These are phyloP conservation scores for Ceratobasidium theobromae DNA, from an alignment of 1,284 basidiomycete species.

Conservation along the genomic window DNA sequence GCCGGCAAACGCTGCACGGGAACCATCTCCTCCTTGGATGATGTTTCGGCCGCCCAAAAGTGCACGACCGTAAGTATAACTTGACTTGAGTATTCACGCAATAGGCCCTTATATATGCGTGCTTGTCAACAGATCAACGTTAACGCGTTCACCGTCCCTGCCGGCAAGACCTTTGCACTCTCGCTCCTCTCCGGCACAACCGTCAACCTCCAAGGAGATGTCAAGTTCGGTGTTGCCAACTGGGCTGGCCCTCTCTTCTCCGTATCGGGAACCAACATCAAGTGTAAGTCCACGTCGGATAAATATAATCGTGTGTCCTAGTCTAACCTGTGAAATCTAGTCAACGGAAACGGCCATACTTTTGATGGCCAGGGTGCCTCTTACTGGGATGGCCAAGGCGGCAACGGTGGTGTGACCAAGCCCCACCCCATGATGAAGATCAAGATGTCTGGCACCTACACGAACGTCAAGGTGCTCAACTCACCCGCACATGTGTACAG, in stretches of 20 bases:
- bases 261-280: slow-evolving; percentile 45
- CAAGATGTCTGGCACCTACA: slow-evolving; percentile 54
- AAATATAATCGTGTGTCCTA: not conserved
- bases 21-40: slow-evolving; percentile 35
- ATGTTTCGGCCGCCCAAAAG: slow-evolving; percentile 34
- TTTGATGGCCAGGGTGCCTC: slow-evolving; percentile 52
- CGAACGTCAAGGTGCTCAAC: slow-evolving; percentile 50
- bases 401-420: slow-evolving; percentile 46
- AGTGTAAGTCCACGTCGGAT: slow-evolving; percentile 43
- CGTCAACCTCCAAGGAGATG: slow-evolving; percentile 54
- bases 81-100: not conserved
- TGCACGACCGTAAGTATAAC: slow-evolving; percentile 33
- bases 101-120: not conserved
- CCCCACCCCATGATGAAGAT: slow-evolving; percentile 52
- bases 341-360: slow-evolving; percentile 52
- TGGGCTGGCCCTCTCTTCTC: slow-evolving; percentile 51
- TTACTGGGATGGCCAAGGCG: slow-evolving; percentile 55
- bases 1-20: slow-evolving; percentile 36
- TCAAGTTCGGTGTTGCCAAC: slow-evolving; percentile 48
- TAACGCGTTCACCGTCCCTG: slow-evolving; percentile 41
- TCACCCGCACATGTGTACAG: slow-evolving; percentile 48
- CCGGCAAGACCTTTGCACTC: slow-evolving; percentile 48
- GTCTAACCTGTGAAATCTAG: slow-evolving; percentile 34
- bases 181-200: slow-evolving; percentile 47
- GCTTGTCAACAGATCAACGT: slow-evolving; percentile 34